These are phyloP conservation scores for Trypanosoma melophagium DNA, from an alignment of 208 protist genomes.

Conservation along the genomic window DNA sequence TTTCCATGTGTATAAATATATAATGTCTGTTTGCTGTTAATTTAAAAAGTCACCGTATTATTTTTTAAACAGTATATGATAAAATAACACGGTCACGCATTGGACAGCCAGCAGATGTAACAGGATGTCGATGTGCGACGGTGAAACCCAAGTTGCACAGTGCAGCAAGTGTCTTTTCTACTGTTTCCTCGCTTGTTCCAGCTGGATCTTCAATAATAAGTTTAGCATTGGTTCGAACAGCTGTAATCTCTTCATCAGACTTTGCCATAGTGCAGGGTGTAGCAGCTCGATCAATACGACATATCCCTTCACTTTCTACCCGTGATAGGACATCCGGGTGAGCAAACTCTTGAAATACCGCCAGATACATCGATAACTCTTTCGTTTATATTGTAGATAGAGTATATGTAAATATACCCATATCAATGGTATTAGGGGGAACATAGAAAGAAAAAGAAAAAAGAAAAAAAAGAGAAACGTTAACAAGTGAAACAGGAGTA, in stretches of 20 bases:
- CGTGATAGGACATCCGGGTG: slow-evolving; percentile 66
- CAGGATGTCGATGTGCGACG: slow-evolving; percentile 55
- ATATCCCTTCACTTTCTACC: slow-evolving; percentile 52
- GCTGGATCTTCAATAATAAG: slow-evolving; percentile 57
- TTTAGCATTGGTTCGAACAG: slow-evolving; percentile 75
- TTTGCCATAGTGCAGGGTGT: slow-evolving; percentile 37
- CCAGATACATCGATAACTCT: slow-evolving; percentile 46
- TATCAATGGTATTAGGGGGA: background rate
- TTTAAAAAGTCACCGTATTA: background rate
- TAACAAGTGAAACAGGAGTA: slow-evolving; percentile 1
- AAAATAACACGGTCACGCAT: slow-evolving; percentile 86
- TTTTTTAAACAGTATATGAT: slow-evolving; percentile 39
- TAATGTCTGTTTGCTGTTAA: background rate
- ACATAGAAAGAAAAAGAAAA: slow-evolving; percentile 16
- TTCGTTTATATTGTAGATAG: background rate
- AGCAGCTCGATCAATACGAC: slow-evolving; percentile 59
- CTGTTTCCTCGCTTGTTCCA: slow-evolving; percentile 34
- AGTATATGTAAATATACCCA: slow-evolving; percentile 2
- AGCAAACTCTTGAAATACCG: slow-evolving; percentile 83
- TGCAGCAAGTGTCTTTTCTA: slow-evolving; percentile 48
- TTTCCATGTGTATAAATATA: no score
- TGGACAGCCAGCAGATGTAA: slow-evolving; percentile 70
- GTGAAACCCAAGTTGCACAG: slow-evolving; percentile 62
- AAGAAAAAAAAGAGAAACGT: slow-evolving; percentile 21
- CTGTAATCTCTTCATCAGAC: slow-evolving; percentile 52